Conservation (phyloP, 768 basidiomycete species). For the Trametes cinnabarina region DNA sequence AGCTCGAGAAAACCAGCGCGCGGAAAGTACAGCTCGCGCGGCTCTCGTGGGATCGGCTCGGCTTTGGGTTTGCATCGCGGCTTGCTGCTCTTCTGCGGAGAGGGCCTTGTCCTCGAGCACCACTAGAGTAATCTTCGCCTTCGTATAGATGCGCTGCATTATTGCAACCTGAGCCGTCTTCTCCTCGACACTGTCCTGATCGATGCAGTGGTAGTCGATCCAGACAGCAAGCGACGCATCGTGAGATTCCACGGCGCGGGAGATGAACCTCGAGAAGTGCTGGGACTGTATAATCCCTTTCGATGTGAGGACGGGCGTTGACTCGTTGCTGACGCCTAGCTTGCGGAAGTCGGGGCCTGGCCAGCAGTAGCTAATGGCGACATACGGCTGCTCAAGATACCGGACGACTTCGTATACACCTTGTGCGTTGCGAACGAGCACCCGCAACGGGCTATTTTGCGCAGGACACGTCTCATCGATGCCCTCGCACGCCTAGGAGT, state of each 20-base stretch:
- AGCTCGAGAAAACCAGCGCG: slow-evolving; percentile 11
- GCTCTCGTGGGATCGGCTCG: neutral
- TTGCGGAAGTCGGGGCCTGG: neutral
- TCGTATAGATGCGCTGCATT: slow-evolving; percentile 8
- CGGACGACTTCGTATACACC: neutral
- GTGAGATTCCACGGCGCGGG: neutral
- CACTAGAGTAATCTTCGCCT: neutral
- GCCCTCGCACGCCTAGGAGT: neutral
- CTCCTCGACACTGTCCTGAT: neutral
- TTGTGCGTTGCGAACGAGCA: neutral
- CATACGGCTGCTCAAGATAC: slow-evolving; percentile 3
- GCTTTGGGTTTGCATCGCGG: neutral
- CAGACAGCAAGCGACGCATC: neutral
- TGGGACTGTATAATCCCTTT: neutral
- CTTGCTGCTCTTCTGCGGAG: neutral
- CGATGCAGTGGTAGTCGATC: slow-evolving; percentile 7
- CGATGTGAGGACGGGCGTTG: neutral
- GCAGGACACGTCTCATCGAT: neutral
- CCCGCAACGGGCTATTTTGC: neutral
- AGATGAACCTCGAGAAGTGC: slow-evolving; percentile 7
- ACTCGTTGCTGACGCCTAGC: neutral
- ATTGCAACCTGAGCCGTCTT: slow-evolving; percentile 10
- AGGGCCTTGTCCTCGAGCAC: slow-evolving; percentile 10
- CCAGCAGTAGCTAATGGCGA: slow-evolving; percentile 16
- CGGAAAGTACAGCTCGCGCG: neutral